A percentile compares a stretch with the other conserved stretches of the same genome.
phyloP scores from a whole-genome alignment of 345 rosid genomes.

The Populus deltoides region DNA sequence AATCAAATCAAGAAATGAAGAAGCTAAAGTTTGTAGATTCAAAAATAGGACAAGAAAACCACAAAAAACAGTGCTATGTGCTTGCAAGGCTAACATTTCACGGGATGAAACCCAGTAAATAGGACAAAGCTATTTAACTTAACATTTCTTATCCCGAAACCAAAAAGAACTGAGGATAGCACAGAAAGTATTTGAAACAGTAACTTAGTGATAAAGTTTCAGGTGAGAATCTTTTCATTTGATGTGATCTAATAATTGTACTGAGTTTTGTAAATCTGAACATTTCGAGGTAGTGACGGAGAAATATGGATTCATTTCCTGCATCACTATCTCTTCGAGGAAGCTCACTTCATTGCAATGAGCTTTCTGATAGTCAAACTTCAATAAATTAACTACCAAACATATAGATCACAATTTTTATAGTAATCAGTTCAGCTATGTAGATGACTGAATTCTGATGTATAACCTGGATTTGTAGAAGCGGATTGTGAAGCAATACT shows the following conservation, averaged over 20 bases:
- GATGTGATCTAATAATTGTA: not conserved
- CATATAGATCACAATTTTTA: not conserved
- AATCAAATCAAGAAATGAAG: not conserved
- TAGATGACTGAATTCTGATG: not conserved
- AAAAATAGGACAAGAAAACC: not conserved
- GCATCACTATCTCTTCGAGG: not conserved
- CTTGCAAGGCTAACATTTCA: not conserved
- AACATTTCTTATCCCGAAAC: not conserved
- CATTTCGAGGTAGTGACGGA: not conserved
- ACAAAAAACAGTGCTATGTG: not conserved
- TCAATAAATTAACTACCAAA: not conserved
- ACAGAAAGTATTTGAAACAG: not conserved
- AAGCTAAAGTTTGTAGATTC: not conserved
- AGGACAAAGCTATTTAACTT: too few relatives aligned
- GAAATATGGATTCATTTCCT: not conserved
- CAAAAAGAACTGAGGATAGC: not conserved
- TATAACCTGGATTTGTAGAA: slow-evolving; percentile 46
- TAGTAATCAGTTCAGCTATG: not conserved
- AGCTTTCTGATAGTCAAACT: not conserved
- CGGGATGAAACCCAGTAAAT: not conserved
- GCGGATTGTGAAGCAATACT: slow-evolving; percentile 48
- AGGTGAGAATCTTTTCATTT: not conserved
- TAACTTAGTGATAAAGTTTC: not conserved
- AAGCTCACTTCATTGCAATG: not conserved
- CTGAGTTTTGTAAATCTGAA: not conserved